These are phyloP conservation scores for Nitzschia sp. DNA, from an alignment of 108 stramenopile species.

Conservation along the genomic window DNA sequence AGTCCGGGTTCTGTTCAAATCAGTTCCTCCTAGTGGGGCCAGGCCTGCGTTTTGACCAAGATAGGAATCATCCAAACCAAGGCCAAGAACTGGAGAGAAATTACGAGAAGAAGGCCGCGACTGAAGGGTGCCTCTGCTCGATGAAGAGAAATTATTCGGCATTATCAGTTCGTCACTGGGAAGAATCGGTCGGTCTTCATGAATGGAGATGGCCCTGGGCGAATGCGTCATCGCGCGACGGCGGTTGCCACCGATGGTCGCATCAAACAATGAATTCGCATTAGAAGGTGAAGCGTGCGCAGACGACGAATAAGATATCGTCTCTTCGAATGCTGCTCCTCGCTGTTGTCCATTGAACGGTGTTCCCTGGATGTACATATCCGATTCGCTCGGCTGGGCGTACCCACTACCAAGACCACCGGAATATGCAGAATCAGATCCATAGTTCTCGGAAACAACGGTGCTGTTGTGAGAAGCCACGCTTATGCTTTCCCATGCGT, in stretches of 20 bases:
- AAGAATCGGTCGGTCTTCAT: constrained; percentile 27
- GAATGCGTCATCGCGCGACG: constrained; percentile 65
- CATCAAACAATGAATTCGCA: constrained; percentile 16
- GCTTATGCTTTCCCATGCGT: constrained; percentile 60
- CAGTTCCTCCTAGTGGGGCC: constrained; percentile 32
- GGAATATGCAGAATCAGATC: constrained; percentile 32
- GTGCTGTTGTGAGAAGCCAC: constrained; percentile 53
- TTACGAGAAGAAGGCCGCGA: not conserved
- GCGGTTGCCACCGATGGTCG: constrained; percentile 45
- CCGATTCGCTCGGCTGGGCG: constrained; percentile 11
- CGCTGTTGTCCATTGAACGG: not conserved
- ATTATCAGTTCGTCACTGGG: constrained; percentile 24
- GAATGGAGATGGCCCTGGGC: constrained; percentile 41
- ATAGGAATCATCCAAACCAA: constrained; percentile 14
- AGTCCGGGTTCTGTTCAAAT: constrained; percentile 35
- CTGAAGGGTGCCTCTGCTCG: not conserved
- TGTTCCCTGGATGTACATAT: constrained; percentile 16
- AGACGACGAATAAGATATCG: not conserved
- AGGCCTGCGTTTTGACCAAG: constrained; percentile 24
- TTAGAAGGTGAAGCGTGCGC: constrained; percentile 23
- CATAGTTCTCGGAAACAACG: constrained; percentile 54
- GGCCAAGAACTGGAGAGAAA: constrained; percentile 26
- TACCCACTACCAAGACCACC: constrained; percentile 18
- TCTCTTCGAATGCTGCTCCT: not conserved
- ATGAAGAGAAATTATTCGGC: constrained; percentile 23